Percentiles rank a stretch among this genome's conserved stretches.
phyloP scores from a whole-genome alignment of 305 asterid genomes.

The Monarda citriodora region DNA sequence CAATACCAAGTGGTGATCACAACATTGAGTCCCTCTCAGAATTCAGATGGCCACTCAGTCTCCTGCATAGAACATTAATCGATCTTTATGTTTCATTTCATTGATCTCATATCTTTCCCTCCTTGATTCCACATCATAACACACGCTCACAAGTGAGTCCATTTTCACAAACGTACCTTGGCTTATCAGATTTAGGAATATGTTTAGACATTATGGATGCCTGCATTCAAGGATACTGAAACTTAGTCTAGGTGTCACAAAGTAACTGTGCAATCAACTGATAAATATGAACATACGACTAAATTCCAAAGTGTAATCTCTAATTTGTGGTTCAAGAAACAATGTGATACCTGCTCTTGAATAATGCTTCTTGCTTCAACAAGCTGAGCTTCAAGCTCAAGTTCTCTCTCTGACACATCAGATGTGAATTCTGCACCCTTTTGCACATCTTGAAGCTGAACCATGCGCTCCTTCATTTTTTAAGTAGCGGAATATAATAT shows the following conservation, averaged over 20 bases:
- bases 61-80: conserved; percentile 26
- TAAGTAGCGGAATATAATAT: conserved; percentile 8
- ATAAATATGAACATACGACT: not conserved
- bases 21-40: conserved; percentile 31
- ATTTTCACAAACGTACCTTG: conserved; percentile 33
- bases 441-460: conserved; percentile 93
- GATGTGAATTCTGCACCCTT: conserved; percentile 83
- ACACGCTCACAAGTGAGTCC: not conserved
- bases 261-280: not conserved
- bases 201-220: conserved; percentile 49
- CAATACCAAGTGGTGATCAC: conserved; percentile 30
- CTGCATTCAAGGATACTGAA: conserved; percentile 27
- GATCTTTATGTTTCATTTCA: conserved; percentile 7
- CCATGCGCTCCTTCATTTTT: conserved; percentile 83
- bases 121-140: conserved; percentile 1
- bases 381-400: conserved; percentile 99
- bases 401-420: conserved; percentile 98
- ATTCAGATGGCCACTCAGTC: conserved; percentile 36
- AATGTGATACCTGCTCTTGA: conserved; percentile 87
- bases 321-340: conserved; percentile 4
- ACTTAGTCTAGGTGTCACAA: conserved; percentile 10
- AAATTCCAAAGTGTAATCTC: not conserved
- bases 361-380: conserved; percentile 99
- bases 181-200: conserved; percentile 35
- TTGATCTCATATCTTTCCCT: not conserved